phyloP scores from a whole-genome alignment of 2,329 filamentous ascomycete genomes.

The Botrytis porri region DNA sequence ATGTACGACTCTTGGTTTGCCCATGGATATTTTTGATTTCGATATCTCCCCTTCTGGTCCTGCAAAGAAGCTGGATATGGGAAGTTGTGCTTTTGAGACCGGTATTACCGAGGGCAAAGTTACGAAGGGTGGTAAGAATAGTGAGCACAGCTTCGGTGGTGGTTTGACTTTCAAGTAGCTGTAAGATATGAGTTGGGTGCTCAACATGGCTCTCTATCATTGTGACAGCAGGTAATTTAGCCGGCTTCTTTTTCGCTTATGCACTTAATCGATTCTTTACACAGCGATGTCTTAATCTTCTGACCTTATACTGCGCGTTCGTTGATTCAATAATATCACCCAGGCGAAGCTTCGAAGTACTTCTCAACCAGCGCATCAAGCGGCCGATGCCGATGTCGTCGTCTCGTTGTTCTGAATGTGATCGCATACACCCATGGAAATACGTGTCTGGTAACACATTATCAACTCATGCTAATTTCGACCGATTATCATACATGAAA shows the following conservation, averaged over 20 bases:
- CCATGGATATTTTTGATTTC: conserved; percentile 94
- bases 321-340: neutral
- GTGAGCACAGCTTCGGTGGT: conserved; percentile 49
- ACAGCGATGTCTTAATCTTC: neutral
- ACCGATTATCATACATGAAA: neutral
- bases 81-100: conserved; percentile 63
- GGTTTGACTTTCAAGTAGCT: conserved; percentile 48
- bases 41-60: conserved; percentile 69
- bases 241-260: neutral
- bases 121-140: conserved; percentile 46
- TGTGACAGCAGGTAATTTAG: neutral
- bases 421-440: neutral
- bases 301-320: neutral
- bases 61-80: conserved; percentile 64
- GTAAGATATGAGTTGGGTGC: neutral
- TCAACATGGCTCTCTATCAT: neutral
- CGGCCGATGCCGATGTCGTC: neutral
- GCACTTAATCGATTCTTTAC: neutral
- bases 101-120: conserved; percentile 47
- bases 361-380: neutral
- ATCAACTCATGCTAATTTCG: neutral
- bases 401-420: neutral
- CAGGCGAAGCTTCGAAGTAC: neutral
- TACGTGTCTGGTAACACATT: neutral
- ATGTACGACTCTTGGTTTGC: conserved; percentile 82